Evolutionary conservation across 306 rosid genomes (phyloP), one percentile per base, ranked within the genome.

Genomic region (Ormosia emarginata): DNA sequence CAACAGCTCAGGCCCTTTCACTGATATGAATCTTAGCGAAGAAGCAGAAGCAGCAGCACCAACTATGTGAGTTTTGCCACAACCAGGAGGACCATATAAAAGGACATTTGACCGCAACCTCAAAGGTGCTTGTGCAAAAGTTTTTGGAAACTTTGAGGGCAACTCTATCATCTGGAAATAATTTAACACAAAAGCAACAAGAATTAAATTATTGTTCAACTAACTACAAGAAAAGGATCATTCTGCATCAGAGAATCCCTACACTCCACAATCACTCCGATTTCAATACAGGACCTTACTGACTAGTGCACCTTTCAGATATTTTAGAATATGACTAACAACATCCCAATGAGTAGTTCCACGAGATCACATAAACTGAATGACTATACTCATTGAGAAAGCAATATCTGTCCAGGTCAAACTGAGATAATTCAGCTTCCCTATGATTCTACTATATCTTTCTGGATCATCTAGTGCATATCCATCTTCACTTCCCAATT

Each of bases 21-120:
- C 89, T 57, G 96, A 92, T 86, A 95, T 91, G 86, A 95, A 95
- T 75, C 98, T 89, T 64, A 95, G 82, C 7, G 96, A 93, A 88
- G 98, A 90, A 61, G 99, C 96, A 76, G 98, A 90, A 36, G 99
- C 99, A 77, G 94, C 96, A 79, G 99, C 97, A 79, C 99, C 99
- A 77, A 95, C 97, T 62, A 93, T 79, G 86, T 95, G 98, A 58
- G 98, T 95, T 90, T 95, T 95, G 69, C 98, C 99, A 87, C 98
- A 95, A 74, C 99, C 98, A 73, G 98, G 99, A 77, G 99, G 99
- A 59, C 98, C 99, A 67, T 95, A 95, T 71, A 95, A 83, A 76
- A 95, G 93, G 85, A 93, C 91, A 81, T 95, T 95, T 58, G 99
- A 91, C 79, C 99, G 89, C 85, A 95, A 84, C 91, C 99, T 90